Conservation (phyloP, 2,329 filamentous ascomycete genomes). For the Xylariaceae sp. region DNA sequence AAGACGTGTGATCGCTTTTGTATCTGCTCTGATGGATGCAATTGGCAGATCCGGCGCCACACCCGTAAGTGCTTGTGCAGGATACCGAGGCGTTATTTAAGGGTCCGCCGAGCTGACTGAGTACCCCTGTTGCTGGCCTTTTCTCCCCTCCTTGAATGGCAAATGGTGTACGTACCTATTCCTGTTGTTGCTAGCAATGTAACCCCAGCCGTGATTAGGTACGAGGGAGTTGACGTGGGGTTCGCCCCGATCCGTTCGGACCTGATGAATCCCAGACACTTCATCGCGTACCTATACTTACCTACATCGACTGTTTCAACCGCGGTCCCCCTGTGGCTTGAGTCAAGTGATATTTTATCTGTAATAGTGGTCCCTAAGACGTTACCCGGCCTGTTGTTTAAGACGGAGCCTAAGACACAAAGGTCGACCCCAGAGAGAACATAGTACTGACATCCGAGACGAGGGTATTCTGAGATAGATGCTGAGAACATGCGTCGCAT, state of each 20-base stretch:
- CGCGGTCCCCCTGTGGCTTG: constrained; percentile 5
- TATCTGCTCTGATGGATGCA: constrained; percentile 3
- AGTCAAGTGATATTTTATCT: constrained; percentile 9
- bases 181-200: not conserved
- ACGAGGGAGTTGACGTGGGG: not conserved
- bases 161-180: not conserved
- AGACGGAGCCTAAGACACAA: no score
- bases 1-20: constrained; percentile 19
- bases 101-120: constrained; percentile 12
- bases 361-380: not conserved
- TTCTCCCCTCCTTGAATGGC: not conserved
- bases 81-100: constrained; percentile 6
- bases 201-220: not conserved
- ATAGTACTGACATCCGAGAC: not conserved
- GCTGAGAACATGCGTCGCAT: not conserved
- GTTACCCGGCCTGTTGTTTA: not conserved
- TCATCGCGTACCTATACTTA: not conserved
- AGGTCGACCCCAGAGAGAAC: no score
- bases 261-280: not conserved
- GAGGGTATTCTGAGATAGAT: not conserved
- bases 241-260: not conserved
- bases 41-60: constrained; percentile 18
- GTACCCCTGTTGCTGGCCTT: no score
- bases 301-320: not conserved
- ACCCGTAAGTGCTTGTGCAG: constrained; percentile 7